phyloP scores from a whole-genome alignment of 305 asterid species.

The Stenogyne calaminthoides region DNA sequence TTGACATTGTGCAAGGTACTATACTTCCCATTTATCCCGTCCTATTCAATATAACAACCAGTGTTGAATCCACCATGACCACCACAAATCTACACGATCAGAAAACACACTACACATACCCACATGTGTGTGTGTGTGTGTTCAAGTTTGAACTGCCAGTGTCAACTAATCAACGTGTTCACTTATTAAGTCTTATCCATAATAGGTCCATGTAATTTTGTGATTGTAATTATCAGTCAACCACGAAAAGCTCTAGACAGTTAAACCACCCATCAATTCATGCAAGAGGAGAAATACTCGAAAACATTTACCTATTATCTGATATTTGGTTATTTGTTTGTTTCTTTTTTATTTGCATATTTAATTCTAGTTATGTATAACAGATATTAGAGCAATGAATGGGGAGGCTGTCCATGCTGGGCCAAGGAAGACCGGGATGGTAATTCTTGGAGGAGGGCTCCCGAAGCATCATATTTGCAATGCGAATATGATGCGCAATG shows the following conservation, averaged over 20 bases:
- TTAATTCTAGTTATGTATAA: not conserved
- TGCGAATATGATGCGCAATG: constrained; percentile 97
- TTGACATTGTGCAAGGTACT: constrained; percentile 87
- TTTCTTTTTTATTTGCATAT: no score
- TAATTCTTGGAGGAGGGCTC: constrained; percentile 93
- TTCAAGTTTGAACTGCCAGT: not conserved
- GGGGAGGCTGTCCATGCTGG: constrained; percentile 88
- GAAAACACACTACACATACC: not conserved
- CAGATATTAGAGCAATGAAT: constrained; percentile 91
- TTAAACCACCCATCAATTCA: no score
- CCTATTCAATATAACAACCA: not conserved
- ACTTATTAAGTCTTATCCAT: no score
- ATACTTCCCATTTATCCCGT: constrained; percentile 7
- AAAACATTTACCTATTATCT: no score
- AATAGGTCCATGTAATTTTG: no score
- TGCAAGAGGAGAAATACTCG: no score
- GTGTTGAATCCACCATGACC: no score
- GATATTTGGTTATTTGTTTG: no score
- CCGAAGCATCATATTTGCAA: constrained; percentile 97
- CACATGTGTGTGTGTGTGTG: not conserved
- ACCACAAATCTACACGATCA: no score
- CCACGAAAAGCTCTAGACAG: no score
- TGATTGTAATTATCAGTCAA: no score
- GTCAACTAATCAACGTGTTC: no score
- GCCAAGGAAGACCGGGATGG: constrained; percentile 77